phyloP scores from a whole-genome alignment of 192 early-diverging fungal genomes.

The Funneliformis mosseae region DNA sequence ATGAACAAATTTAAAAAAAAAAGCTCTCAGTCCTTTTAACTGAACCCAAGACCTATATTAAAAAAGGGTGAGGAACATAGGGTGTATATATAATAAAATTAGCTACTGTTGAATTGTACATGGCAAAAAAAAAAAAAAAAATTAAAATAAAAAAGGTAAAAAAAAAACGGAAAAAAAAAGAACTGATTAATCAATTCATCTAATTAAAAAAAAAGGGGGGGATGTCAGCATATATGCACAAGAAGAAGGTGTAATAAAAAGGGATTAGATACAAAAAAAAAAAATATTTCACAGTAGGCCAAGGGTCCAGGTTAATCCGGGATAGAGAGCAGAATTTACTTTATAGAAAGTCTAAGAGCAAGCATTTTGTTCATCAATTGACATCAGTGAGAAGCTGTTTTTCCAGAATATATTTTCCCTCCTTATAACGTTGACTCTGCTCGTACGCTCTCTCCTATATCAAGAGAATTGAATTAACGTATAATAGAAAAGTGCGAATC shows the following conservation, averaged over 20 bases:
- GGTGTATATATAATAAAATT: background rate
- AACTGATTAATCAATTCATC: background rate
- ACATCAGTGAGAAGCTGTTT: constrained; percentile 55
- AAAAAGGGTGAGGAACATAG: background rate
- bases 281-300: constrained; percentile 12
- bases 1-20: background rate
- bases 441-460: constrained; percentile 62
- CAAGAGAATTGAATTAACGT: background rate
- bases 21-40: background rate
- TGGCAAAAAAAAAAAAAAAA: background rate
- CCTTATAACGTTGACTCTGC: constrained; percentile 69
- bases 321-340: background rate
- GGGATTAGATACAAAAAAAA: background rate
- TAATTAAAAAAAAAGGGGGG: background rate
- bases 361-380: constrained; percentile 6
- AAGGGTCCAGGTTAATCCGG: background rate
- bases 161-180: background rate
- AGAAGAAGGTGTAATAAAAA: background rate
- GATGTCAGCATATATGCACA: constrained; percentile 9
- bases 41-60: background rate
- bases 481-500: background rate
- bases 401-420: constrained; percentile 77
- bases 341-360: background rate
- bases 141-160: background rate
- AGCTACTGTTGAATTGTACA: background rate